Percentiles rank a stretch among this genome's conserved stretches.
These are phyloP conservation scores for Stephania yunnanensis DNA, from an alignment of 164 flowering plant genomes.

Conservation along the genomic window DNA sequence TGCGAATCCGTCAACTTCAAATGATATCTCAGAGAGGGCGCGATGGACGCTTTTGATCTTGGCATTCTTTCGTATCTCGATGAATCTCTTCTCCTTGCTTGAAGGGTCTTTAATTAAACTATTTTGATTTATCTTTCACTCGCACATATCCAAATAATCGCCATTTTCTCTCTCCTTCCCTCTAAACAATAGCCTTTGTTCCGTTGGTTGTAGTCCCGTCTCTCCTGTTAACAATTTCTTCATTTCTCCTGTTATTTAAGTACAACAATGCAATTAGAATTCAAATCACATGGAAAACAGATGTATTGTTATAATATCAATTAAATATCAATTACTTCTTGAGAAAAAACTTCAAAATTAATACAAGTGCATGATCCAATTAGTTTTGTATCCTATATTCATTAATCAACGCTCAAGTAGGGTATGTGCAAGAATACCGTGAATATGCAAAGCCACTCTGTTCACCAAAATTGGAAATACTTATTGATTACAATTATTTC, in stretches of 20 bases:
- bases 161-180: conserved; percentile 56
- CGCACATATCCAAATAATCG: conserved; percentile 48
- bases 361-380: too few species aligned
- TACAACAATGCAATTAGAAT: too few species aligned
- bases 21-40: conserved; percentile 48
- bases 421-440: too few species aligned
- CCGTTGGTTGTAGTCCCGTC: conserved; percentile 55
- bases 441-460: too few species aligned
- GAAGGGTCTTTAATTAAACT: conserved; percentile 56
- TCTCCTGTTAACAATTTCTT: conserved; percentile 53
- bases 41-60: conserved; percentile 50
- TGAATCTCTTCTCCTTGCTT: conserved; percentile 45
- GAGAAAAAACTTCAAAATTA: too few species aligned
- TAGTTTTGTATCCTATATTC: too few species aligned
- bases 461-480: too few species aligned
- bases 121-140: conserved; percentile 61
- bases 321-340: too few species aligned
- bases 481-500: too few species aligned
- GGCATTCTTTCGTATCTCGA: conserved; percentile 53
- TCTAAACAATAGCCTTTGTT: conserved; percentile 46
- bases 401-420: too few species aligned
- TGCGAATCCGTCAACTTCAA: conserved; percentile 59
- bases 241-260: conserved; percentile 47
- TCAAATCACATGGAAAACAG: too few species aligned
- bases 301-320: too few species aligned